Evolutionary conservation across 495 filamentous ascomycete genomes (phyloP), one percentile per base, ranked within the genome.

Genomic region (Talaromyces trachyspermus): DNA sequence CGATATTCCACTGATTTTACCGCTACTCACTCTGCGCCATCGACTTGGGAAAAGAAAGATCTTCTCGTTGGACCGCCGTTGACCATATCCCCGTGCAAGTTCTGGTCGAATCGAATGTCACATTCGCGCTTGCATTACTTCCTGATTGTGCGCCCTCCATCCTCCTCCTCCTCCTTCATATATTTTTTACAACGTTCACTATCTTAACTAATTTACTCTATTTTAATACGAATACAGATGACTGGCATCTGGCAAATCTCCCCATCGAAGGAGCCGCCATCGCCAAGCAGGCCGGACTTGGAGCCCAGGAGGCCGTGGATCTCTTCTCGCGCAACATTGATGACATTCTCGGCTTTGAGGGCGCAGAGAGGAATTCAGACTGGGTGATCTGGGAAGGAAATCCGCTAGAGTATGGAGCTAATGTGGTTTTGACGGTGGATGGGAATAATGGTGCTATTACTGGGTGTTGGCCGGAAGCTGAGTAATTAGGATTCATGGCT

Each of bases 1-100:
- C 0, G 22, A 54, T 0, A 70, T 75, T 1, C 63, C 69, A 20
- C 70, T 78, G n/a, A 63, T 78, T 3, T 63, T 78, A 66, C 65
- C 2, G 70, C 73, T 7, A 46, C 70, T 10, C 61, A 64, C 24
- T 66, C 69, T 1, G 72, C 66, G 48, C 62, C 65, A 8, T 54
- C 23, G 2, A 37, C 46, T 0, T 78, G 74, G 72, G 74, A 76
- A 42, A 62, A 74, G 48, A 63, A 66, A 2, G 61, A 73, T 5
- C 62, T 69, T 3, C 57, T 75, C 18, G 61, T 68, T 0, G 75
- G 75, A 2, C 73, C 74, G 2, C 75, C 75, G 12, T 65, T 78
- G 1, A 74, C 44, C 4, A 27, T 46, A 5, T 46, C 44, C 4
- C 30, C 44, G 44, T 46, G 11, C 44, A 25, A 26, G 44, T 46